Base-by-base conservation (phyloP, 2,329 filamentous ascomycete genomes). In the Aspergillus arachidicola region DNA sequence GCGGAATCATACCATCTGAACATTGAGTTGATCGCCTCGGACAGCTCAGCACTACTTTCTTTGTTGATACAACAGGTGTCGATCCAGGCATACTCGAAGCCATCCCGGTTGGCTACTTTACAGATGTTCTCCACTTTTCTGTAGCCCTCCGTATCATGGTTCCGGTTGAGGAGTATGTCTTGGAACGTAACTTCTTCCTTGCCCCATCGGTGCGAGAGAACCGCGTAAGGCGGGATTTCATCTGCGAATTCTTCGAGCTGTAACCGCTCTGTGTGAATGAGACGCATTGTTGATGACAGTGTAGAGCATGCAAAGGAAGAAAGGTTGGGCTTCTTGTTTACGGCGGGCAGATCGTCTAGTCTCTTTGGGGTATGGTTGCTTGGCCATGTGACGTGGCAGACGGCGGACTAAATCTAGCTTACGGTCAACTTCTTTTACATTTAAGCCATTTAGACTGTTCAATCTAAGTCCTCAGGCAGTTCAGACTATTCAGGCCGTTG, bases 1-100 rank as follows among this genome's bases (percentile, higher is more conserved):
- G 71, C 61, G 4, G 60, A 55, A 14, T 63, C 50, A 38, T 73
- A 73, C 71, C 70, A 73, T 7, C 59, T 56, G 56, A 62, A 70
- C 61, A 65, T 63, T 2, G 64, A 65, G 43, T 65, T 65, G n/a
- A 65, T 59, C 19, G 64, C 38, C 56, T 71, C 68, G n/a, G 58
- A 61, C 16, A 72, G 62, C 58, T 71, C 68, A 11, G 65, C 51
- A 34, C 51, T 55, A 7, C 51, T 55, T 14, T 55, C 51, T 19
- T 55, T 55, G 21, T 55, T 55, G 51, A 55, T 55, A 19, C 51
- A 55, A 11, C 51, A 55, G 3, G 51, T 55, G 3, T 55, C 51
- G 19, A 55, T 26, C 51, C 32, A 55, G 12, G 32, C 51, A 28
- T 55, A 55, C 11, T 55, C 32, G 6, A 55, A 55, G 11, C 32